These are phyloP conservation scores for Chytriomyces sp. DNA, from an alignment of 192 early-diverging fungal species.

Conservation along the genomic window DNA sequence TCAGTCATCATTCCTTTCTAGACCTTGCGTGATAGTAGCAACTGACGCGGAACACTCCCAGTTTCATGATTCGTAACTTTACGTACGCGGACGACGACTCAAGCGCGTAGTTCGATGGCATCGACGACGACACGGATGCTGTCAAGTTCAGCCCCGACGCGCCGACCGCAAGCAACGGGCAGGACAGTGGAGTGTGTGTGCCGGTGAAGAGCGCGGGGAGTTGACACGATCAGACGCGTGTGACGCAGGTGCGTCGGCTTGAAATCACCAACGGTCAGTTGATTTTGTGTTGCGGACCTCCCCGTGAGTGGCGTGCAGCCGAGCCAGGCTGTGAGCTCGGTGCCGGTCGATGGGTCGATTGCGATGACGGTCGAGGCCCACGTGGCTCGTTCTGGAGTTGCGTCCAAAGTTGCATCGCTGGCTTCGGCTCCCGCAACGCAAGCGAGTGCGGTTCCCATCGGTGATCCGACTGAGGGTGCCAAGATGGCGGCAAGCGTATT, in stretches of 20 bases:
- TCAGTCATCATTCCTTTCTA: no score
- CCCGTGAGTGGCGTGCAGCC: no score
- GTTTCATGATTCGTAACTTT: conserved; percentile 1
- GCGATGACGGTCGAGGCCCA: neutral
- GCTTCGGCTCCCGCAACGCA: neutral
- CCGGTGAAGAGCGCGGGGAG: neutral
- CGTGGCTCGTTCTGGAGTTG: neutral
- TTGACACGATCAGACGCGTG: neutral
- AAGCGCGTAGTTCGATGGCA: neutral
- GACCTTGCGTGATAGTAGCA: no score
- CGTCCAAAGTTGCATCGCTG: neutral
- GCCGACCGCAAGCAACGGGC: neutral
- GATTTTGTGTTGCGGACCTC: no score
- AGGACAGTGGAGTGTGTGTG: neutral
- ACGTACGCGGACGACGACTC: neutral
- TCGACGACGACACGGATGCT: neutral
- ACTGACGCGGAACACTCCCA: neutral
- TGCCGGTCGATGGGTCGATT: neutral
- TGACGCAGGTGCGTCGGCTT: neutral
- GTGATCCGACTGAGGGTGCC: no score
- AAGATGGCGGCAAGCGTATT: no score
- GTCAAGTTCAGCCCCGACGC: neutral
- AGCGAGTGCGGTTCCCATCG: neutral
- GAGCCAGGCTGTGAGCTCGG: neutral
- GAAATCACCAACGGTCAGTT: neutral